These are phyloP conservation scores for Malassezia globosa DNA, from an alignment of 1,284 basidiomycete species.

Conservation along the genomic window DNA sequence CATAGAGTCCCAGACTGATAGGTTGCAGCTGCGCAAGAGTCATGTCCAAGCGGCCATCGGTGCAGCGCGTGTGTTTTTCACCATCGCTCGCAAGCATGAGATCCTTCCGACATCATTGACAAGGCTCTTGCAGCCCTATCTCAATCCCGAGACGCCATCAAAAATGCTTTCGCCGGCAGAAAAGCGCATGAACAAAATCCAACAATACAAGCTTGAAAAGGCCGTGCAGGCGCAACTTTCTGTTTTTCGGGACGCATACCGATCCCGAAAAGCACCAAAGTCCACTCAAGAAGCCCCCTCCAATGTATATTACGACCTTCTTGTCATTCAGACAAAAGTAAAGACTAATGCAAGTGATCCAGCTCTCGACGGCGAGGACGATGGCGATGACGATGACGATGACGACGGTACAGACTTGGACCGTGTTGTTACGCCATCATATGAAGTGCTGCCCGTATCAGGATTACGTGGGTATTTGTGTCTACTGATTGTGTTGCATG, in stretches of 20 bases:
- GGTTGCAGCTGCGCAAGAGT: constrained; percentile 10
- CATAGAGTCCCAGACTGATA: constrained; percentile 10
- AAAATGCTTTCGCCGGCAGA: background rate
- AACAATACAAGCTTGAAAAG: constrained; percentile 30
- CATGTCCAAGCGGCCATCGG: constrained; percentile 14
- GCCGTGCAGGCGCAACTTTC: constrained; percentile 25
- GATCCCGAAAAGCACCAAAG: constrained; percentile 5
- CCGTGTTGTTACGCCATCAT: constrained; percentile 2
- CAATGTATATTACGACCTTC: constrained; percentile 26
- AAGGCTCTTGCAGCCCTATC: constrained; percentile 8
- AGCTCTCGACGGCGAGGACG: no score
- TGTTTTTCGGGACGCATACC: constrained; percentile 20
- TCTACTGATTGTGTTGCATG: constrained; percentile 32
- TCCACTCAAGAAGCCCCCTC: background rate
- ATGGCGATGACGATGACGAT: constrained; percentile 34
- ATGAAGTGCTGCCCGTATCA: background rate
- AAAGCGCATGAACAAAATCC: constrained; percentile 34
- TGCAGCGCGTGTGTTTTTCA: constrained; percentile 19
- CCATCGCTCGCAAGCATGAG: constrained; percentile 10
- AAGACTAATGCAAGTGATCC: no score
- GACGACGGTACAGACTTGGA: constrained; percentile 16
- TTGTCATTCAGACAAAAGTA: constrained; percentile 17
- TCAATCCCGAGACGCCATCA: background rate
- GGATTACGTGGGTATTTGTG: constrained; percentile 33
- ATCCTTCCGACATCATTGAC: constrained; percentile 19